Base-by-base conservation (phyloP, 2,329 filamentous ascomycete species). In the Pseudogymnoascus sp. region DNA sequence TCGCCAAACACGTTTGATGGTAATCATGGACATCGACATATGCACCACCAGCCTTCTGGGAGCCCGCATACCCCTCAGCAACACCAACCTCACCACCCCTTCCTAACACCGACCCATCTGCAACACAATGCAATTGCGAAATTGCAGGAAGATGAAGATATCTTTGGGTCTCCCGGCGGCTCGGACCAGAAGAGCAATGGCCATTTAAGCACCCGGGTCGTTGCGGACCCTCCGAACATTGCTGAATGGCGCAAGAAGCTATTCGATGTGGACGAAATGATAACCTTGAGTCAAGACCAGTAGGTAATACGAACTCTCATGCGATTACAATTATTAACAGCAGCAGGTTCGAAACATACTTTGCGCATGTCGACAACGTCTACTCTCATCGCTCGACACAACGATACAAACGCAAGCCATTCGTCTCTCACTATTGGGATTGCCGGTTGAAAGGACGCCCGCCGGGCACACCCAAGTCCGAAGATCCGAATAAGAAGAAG, bases 341-440 rank as follows among this genome's bases (percentile, higher is more conserved):
- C 63, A 43, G 53, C 68, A 90, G 88, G 71, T 92, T 89, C 72
- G 84, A 90, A 70, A 91, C 84, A 5, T 93, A 93, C 75, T 93
- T 92, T 70, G 89, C 89, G 0, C 89, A 93, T 74, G 82, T 93
- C 68, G 90, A 93, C 77, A 93, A 93, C 72, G 84, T 93, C 68
- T 93, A 92, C 76, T 93, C 89, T 25, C 90, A 92, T 76, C 87
- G 89, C 66, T 92, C 89, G 1, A 92, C 89, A 2, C 90, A 93
- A 72, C 82, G 82, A 62, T 91, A 92, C 75, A 93, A 93, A 77
- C 87, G 88, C 70, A 91, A 90, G 69, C 87, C 88, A n/a, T 90
- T 93, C 68, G 81, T 91, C 62, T 91, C 88, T 1, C 89, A 92
- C 75, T 93, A 93, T 75, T 93, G 88, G 87, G 90, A 93, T 75